phyloP scores from a whole-genome alignment of 805 yeast species.

The Candida ascalaphidarum region DNA sequence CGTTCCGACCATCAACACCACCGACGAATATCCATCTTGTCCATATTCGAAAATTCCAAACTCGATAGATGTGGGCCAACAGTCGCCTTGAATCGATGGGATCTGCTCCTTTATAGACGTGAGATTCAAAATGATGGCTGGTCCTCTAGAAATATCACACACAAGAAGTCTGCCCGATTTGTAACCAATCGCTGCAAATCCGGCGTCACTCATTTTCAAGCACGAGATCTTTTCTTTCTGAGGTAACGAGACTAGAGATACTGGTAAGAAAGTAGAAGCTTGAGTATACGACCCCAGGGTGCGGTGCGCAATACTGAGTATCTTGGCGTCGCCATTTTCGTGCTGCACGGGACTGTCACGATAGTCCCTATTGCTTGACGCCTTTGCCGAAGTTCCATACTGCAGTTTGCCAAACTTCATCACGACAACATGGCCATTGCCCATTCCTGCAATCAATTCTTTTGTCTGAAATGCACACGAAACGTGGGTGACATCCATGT shows the following conservation, averaged over 20 bases:
- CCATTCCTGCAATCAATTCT: constrained; percentile 63
- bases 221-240: constrained; percentile 41
- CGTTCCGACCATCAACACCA: constrained; percentile 70
- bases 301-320: constrained; percentile 47
- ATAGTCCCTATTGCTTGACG: constrained; percentile 13
- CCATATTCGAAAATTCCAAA: constrained; percentile 66
- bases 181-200: constrained; percentile 79
- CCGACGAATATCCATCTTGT: constrained; percentile 63
- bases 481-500: constrained; percentile 43
- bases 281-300: constrained; percentile 33
- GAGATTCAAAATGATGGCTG: constrained; percentile 49
- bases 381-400: constrained; percentile 8
- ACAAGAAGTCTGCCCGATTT: constrained; percentile 66
- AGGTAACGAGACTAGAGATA: constrained; percentile 15
- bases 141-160: constrained; percentile 67
- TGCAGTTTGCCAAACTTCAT: constrained; percentile 52
- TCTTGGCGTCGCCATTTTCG: constrained; percentile 22
- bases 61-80: constrained; percentile 51
- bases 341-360: constrained; percentile 21
- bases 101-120: constrained; percentile 17
- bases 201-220: constrained; percentile 61
- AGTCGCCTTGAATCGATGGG: constrained; percentile 20
- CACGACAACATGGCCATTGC: constrained; percentile 64
- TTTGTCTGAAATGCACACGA: constrained; percentile 74
- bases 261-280: constrained; percentile 26